phyloP scores from a whole-genome alignment of 495 filamentous ascomycete species.

The Opeltia flavorubescens region DNA sequence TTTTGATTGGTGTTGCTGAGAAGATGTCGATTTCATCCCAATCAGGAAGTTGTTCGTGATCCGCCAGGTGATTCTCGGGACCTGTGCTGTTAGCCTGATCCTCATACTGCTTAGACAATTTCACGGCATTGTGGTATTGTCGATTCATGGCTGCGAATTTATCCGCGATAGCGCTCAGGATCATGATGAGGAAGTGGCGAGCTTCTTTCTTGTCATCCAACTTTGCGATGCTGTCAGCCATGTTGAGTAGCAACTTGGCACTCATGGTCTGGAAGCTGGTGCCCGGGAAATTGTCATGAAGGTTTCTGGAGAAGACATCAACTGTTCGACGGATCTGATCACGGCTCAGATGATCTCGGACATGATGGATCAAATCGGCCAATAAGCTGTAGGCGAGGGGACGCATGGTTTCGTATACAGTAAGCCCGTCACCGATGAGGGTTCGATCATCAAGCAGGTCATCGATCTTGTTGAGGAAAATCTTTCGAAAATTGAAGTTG shows the following conservation, averaged over 20 bases:
- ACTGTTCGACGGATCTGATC: constrained; percentile 91
- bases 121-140: constrained; percentile 86
- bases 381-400: constrained; percentile 97
- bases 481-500: constrained; percentile 95
- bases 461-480: constrained; percentile 89
- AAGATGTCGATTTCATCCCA: constrained; percentile 99
- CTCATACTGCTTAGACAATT: constrained; percentile 63
- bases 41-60: constrained; percentile 64
- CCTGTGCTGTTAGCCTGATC: constrained; percentile 48
- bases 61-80: constrained; percentile 70
- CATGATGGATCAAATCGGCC: constrained; percentile 94
- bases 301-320: constrained; percentile 90
- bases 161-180: constrained; percentile 90
- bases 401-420: constrained; percentile 91
- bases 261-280: constrained; percentile 99
- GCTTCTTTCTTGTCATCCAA: constrained; percentile 84
- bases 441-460: constrained; percentile 88
- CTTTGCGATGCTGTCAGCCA: constrained; percentile 93
- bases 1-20: constrained; percentile 88
- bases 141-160: constrained; percentile 98
- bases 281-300: constrained; percentile 91
- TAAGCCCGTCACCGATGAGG: constrained; percentile 87
- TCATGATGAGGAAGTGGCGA: constrained; percentile 91
- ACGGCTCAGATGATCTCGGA: constrained; percentile 66
- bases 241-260: constrained; percentile 87